Conservation (phyloP, 208 protist genomes). For the Trypanosomatidae sp. region DNA sequence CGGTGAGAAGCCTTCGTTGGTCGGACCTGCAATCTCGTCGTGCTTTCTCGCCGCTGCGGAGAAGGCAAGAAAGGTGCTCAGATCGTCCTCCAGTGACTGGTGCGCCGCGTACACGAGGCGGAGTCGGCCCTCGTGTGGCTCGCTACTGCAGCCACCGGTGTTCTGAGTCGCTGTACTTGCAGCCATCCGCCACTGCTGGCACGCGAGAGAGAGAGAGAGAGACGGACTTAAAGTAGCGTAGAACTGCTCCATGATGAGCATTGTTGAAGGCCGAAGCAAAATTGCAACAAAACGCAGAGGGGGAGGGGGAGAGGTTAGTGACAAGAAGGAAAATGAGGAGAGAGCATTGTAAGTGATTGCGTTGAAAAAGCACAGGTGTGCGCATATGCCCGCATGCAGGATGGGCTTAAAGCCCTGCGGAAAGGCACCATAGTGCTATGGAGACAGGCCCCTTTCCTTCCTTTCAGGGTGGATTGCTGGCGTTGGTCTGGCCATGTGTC, state of each 20-base stretch:
- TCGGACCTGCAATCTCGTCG: background rate
- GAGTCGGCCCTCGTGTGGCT: slow-evolving; percentile 9
- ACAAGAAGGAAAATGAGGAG: background rate
- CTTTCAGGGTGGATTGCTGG: background rate
- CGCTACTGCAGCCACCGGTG: slow-evolving; percentile 8
- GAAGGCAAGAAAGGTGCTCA: slow-evolving; percentile 23
- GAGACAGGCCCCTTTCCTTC: background rate
- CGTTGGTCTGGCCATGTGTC: background rate
- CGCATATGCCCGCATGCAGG: background rate
- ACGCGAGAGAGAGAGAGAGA: slow-evolving; percentile 1
- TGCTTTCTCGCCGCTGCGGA: slow-evolving; percentile 12
- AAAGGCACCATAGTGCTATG: background rate
- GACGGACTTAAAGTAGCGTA: background rate
- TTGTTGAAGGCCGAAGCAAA: background rate
- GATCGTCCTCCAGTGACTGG: slow-evolving; percentile 34
- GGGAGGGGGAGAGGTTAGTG: no score
- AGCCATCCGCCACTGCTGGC: background rate
- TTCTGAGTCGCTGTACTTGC: slow-evolving; percentile 1
- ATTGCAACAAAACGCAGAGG: background rate
- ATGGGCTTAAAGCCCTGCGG: no score
- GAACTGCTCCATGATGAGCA: background rate
- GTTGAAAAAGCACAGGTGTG: background rate
- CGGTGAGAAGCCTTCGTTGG: slow-evolving; percentile 31
- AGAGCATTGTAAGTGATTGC: background rate
- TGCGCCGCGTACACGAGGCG: slow-evolving; percentile 31